Evolutionary conservation across 768 basidiomycete genomes (phyloP), one percentile per base, ranked within the genome.

Genomic region (Dendrothele bispora): DNA sequence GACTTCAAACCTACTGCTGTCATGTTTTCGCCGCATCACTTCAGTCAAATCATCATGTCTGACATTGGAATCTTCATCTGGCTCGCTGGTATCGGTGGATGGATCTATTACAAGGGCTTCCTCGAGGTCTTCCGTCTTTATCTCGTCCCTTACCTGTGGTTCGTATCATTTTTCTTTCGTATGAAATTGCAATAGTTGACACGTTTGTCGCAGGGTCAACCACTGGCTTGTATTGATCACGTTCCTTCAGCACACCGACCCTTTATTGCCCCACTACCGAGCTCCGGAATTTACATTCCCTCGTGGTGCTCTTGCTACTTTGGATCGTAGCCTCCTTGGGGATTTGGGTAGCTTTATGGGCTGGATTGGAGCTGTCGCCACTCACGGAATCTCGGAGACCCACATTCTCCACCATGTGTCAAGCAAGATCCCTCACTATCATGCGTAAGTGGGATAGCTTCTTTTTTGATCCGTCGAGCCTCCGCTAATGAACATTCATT

Each of bases 171-270:
- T 30, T 12, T 17, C 25, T 8, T 11, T 38, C 10, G 18, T 28
- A 46, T 24, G 11, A 46, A 40, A 7, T 43, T 50, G 26, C 15
- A 4, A 52, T 36, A 20, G 36, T 32, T 37, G n/a, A n/a, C 40
- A 10, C 34, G 35, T 44, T 1, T 51, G 50, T 8, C 12, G 8
- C 50, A 85, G 81, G 84, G 83, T 87, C 45, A 91, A 91, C 75
- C 91, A 93, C 76, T 97, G 94, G 94, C 79, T 98, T 45, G 91
- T 98, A 48, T 61, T 93, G 58, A 97, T 98, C 73, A 97, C 94
- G 17, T 98, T 92, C 87, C 77, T 98, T 42, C 95, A 99, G 73
- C 95, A 99, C 75, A 98, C 95, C 58, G 95, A 98, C 70, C 92
- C 95, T 17, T 66, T 88, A 38, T 81, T 98, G 36, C 95, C 95